phyloP scores from a whole-genome alignment of 2,329 filamentous ascomycete species.

The Colletotrichum higginsianum region DNA sequence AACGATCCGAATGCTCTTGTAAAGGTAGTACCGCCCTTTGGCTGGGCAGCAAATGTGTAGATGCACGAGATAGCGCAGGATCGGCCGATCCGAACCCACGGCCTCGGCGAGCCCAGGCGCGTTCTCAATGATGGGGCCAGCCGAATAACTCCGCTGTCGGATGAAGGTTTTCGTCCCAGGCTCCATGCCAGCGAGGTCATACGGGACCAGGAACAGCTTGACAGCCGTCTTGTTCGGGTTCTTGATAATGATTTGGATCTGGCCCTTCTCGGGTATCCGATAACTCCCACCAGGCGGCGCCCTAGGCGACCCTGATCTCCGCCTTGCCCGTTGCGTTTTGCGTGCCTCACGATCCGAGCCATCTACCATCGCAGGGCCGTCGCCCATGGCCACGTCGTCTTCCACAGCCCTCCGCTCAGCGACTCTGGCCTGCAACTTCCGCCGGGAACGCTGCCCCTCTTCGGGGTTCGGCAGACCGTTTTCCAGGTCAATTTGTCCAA shows the following conservation, averaged over 20 bases:
- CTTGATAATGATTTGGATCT: conserved; percentile 97
- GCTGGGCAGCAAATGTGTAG: conserved; percentile 92
- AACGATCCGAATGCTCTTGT: conserved; percentile 93
- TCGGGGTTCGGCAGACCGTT: conserved; percentile 76
- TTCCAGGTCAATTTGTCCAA: conserved; percentile 92
- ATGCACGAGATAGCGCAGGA: conserved; percentile 91
- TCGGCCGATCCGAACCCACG: conserved; percentile 69
- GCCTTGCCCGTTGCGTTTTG: conserved; percentile 48
- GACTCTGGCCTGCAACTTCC: conserved; percentile 64
- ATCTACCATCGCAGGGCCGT: conserved; percentile 32
- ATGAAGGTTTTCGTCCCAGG: conserved; percentile 96
- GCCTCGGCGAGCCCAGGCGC: conserved; percentile 52
- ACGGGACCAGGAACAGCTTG: conserved; percentile 94
- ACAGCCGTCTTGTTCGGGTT: conserved; percentile 99
- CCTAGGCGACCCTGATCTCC: conserved; percentile 59
- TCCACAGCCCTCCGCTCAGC: conserved; percentile 54
- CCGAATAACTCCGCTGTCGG: conserved; percentile 92
- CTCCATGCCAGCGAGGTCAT: conserved; percentile 93
- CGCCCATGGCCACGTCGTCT: conserved; percentile 47
- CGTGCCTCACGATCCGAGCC: conserved; percentile 51
- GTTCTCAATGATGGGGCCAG: conserved; percentile 85
- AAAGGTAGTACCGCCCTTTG: conserved; percentile 88
- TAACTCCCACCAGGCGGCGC: conserved; percentile 91
- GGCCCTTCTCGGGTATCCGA: conserved; percentile 92
- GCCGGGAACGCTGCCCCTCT: conserved; percentile 62